phyloP scores from a whole-genome alignment of 257 asterid species.

The Leonotis leonurus region DNA sequence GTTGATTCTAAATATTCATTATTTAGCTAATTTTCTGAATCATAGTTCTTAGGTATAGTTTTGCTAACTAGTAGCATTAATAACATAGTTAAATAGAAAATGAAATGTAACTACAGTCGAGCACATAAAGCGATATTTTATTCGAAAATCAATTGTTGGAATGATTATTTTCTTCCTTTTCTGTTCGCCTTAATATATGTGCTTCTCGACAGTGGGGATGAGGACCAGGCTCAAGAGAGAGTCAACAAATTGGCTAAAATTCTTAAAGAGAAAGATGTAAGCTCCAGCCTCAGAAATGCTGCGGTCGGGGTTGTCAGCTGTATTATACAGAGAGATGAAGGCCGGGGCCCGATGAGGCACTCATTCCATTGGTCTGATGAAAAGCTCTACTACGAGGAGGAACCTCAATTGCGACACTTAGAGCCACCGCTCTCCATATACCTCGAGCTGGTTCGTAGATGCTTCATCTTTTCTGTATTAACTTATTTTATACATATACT shows the following conservation, averaged over 20 bases:
- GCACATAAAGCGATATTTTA: no score
- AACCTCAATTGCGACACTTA: slow-evolving; percentile 86
- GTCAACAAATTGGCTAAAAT: slow-evolving; percentile 81
- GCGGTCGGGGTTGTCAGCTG: slow-evolving; percentile 89
- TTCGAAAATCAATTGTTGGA: no score
- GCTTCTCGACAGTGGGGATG: slow-evolving; percentile 71
- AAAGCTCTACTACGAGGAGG: slow-evolving; percentile 69
- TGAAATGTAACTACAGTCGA: no score
- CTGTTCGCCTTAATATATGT: slow-evolving; percentile 8
- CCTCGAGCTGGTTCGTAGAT: slow-evolving; percentile 78
- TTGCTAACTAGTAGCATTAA: no score
- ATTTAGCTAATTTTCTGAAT: no score
- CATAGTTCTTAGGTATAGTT: no score
- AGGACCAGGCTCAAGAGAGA: slow-evolving; percentile 99
- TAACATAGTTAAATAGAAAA: no score
- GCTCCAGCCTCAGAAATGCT: slow-evolving; percentile 77
- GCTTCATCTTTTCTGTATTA: neutral
- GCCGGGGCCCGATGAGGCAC: slow-evolving; percentile 97
- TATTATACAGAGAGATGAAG: slow-evolving; percentile 96
- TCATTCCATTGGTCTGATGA: slow-evolving; percentile 87
- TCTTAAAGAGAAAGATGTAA: slow-evolving; percentile 76
- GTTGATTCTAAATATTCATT: no score
- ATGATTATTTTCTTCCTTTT: neutral
- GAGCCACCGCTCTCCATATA: slow-evolving; percentile 98
- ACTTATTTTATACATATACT: neutral